These are phyloP conservation scores for Firmiana major DNA, from an alignment of 345 rosid genomes.

Conservation along the genomic window DNA sequence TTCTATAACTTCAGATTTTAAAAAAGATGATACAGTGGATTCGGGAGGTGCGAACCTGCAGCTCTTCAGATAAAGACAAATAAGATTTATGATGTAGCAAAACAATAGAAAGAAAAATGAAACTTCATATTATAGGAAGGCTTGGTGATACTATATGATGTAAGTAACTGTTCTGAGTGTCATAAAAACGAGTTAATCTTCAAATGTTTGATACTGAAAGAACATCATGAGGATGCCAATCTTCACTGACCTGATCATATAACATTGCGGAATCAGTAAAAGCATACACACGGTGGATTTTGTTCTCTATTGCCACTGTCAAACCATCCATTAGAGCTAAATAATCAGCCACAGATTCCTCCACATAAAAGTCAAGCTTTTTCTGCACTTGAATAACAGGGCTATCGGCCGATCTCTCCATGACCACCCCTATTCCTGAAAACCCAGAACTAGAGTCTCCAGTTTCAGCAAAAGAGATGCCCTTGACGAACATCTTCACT, in stretches of 20 bases:
- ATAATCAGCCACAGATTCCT: conserved; percentile 78
- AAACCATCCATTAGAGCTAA: conserved; percentile 89
- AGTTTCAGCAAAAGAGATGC: conserved; percentile 51
- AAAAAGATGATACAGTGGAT: not conserved
- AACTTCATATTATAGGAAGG: not conserved
- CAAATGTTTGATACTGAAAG: not conserved
- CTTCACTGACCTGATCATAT: conserved; percentile 61
- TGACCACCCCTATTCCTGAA: conserved; percentile 85
- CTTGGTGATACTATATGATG: not conserved
- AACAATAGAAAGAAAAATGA: not conserved
- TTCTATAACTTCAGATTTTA: not conserved
- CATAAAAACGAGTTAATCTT: not conserved
- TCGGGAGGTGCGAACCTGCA: not conserved
- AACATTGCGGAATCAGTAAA: conserved; percentile 66
- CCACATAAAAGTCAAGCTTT: conserved; percentile 79
- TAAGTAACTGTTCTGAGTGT: not conserved
- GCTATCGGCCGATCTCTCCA: conserved; percentile 53
- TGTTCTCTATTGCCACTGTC: conserved; percentile 56
- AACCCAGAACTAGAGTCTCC: conserved; percentile 59
- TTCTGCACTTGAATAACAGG: conserved; percentile 81
- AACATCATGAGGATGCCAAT: not conserved
- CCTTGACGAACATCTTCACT: conserved; percentile 84
- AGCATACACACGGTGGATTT: conserved; percentile 58
- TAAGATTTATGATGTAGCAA: not conserved
- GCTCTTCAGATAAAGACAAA: not conserved